Evolutionary conservation across 495 filamentous ascomycete species (phyloP).

Genomic region (Articulospora tetracladia): DNA sequence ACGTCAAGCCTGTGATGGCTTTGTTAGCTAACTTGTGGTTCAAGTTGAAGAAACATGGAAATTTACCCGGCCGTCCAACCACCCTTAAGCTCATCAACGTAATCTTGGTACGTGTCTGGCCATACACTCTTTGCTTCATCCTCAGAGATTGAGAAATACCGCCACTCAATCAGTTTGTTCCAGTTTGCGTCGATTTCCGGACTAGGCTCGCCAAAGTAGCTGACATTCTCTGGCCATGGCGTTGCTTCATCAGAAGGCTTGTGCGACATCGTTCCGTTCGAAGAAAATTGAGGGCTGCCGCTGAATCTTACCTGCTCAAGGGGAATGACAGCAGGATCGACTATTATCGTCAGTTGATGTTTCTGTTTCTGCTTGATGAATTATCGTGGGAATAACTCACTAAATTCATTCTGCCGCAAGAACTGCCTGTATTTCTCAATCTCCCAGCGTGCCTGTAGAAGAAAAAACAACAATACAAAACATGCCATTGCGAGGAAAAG

Average conservation of each 20-base stretch:
- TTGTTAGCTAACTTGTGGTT: background rate
- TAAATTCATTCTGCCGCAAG: background rate
- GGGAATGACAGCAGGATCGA: constrained; percentile 10
- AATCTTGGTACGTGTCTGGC: constrained; percentile 7
- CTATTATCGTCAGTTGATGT: background rate
- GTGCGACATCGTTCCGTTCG: background rate
- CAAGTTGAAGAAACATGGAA: background rate
- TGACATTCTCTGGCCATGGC: constrained; percentile 6
- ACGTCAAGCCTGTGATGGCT: constrained; percentile 6
- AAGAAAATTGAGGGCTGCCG: constrained; percentile 2
- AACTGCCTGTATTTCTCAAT: background rate
- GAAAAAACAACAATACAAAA: background rate
- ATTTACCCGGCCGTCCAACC: constrained; percentile 15
- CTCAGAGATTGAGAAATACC: constrained; percentile 20
- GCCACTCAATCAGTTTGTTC: constrained; percentile 5
- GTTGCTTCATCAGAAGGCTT: constrained; percentile 1
- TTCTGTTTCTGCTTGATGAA: no score
- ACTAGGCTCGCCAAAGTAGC: constrained; percentile 11
- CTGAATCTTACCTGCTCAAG: constrained; percentile 9
- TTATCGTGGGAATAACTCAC: no score
- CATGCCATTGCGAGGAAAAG: background rate
- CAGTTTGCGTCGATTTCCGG: constrained; percentile 12
- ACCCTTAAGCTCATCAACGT: constrained; percentile 6
- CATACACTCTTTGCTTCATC: constrained; percentile 13
- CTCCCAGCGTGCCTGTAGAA: background rate